Evolutionary conservation across 2,329 filamentous ascomycete species (phyloP).

Genomic region (Rutstroemia sydowiana): DNA sequence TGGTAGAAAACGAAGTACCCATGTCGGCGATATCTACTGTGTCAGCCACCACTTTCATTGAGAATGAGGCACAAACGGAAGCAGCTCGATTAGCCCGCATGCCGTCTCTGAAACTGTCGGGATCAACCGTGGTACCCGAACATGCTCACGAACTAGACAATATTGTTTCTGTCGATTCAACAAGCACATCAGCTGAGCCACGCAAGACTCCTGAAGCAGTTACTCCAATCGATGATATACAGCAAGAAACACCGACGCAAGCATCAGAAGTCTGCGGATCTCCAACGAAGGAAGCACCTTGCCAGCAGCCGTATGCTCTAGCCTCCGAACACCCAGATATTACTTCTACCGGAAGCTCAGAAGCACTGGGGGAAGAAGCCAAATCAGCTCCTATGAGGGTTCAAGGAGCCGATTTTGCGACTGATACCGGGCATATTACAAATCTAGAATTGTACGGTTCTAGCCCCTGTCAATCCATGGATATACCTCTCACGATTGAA

Average conservation of each 20-base stretch:
- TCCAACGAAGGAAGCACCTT: conserved; percentile 10
- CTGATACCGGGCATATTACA: too few relatives aligned
- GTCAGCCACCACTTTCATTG: conserved; percentile 63
- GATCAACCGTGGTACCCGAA: not conserved
- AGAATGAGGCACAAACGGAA: conserved; percentile 62
- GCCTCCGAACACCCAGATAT: not conserved
- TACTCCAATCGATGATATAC: conserved; percentile 16
- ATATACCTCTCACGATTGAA: conserved; percentile 4
- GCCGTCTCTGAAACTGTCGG: conserved; percentile 6
- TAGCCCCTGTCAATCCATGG: not conserved
- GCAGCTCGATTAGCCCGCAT: conserved; percentile 27
- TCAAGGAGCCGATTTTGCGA: not conserved
- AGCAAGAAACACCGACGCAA: not conserved
- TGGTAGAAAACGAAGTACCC: conserved; percentile 45
- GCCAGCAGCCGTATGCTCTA: not conserved
- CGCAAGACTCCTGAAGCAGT: conserved; percentile 2
- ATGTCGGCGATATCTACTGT: conserved; percentile 50
- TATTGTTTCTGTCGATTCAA: too few relatives aligned
- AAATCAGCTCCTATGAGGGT: not conserved
- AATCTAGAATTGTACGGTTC: not conserved
- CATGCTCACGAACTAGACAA: conserved; percentile 5
- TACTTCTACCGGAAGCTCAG: not conserved
- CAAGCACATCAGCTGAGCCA: too few relatives aligned
- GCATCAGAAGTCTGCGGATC: conserved; percentile 9
- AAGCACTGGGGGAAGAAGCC: not conserved